Evolutionary conservation across 139 green algal genomes (phyloP), one percentile per base, ranked within the genome.

Genomic region (Nannochloris sp.): DNA sequence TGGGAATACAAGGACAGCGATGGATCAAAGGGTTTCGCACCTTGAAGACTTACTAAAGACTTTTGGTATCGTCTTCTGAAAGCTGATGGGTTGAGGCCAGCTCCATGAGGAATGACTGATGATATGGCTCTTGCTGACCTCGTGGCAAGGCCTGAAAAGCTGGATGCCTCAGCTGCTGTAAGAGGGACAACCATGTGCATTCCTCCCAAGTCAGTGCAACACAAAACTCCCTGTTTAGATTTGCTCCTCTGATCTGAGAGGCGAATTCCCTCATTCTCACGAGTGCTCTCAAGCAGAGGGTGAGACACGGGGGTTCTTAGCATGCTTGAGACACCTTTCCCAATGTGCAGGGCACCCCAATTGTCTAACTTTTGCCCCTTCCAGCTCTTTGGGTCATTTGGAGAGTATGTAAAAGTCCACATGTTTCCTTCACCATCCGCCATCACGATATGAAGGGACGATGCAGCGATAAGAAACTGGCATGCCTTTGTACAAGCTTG

Each of bases 401-500:
- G 55, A 24, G 62, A 62, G 66, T 85, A 85, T 36, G 56, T 55
- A 31, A 66, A 61, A 40, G 74, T 48, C 34, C 62, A 67, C 53
- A 87, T 54, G 60, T 68, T 78, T 44, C 78, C 72, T 14, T 61
- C 67, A 4, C 40, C 66, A 60, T 93, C 86, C 3, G 73, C 68
- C 2, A 62, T 50, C 3, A 89, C 60, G 27, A 92, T 66, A 18
- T 62, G 59, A 40, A 94, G 74, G 43, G 74, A 74, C 0, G 46
- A 67, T 16, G 72, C 85, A 43, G 83, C 83, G 62, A 92, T 84
- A 18, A 96, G 57, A 62, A 93, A 90, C 37, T 91, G 83, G 2
- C 73, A 69, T 15, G 73, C 61, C 2, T 59, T 12, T 16, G 83
- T 57, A 44, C 86, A 74, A n/a, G 74, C 56, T 27, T 53, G 24